Evolutionary conservation across 2,329 filamentous ascomycete genomes (phyloP).

Genomic region (Dothideomycetidae sp.): DNA sequence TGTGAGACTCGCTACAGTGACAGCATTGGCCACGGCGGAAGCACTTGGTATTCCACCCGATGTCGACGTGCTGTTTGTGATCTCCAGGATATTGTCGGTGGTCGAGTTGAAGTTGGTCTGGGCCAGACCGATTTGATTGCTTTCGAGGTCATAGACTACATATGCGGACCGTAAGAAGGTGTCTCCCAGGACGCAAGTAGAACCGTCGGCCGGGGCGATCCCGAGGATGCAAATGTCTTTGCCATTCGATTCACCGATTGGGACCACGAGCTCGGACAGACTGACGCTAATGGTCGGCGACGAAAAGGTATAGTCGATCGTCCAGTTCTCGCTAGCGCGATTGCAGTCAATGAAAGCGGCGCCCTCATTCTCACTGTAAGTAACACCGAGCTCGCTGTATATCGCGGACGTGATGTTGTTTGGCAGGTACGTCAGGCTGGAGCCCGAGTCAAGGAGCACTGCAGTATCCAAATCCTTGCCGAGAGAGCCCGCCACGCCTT

Average conservation of each 20-base stretch:
- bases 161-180: constrained; percentile 50
- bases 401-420: constrained; percentile 38
- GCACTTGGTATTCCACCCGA: constrained; percentile 40
- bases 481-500: constrained; percentile 29
- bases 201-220: constrained; percentile 36
- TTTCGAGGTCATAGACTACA: constrained; percentile 46
- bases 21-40: constrained; percentile 35
- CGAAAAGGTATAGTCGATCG: constrained; percentile 44
- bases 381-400: constrained; percentile 28
- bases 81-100: constrained; percentile 38
- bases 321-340: constrained; percentile 33
- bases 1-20: constrained; percentile 26
- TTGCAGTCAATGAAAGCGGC: constrained; percentile 41
- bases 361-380: constrained; percentile 27
- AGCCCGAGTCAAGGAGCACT: constrained; percentile 60
- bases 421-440: constrained; percentile 57
- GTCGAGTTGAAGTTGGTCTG: constrained; percentile 47
- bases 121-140: constrained; percentile 47
- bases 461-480: constrained; percentile 31
- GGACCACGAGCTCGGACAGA: constrained; percentile 42
- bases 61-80: constrained; percentile 25
- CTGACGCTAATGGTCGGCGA: constrained; percentile 40
- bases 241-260: constrained; percentile 30
- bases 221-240: constrained; percentile 35
- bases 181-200: constrained; percentile 41